These are phyloP conservation scores for Lipomyces sp. DNA, from an alignment of 805 yeast species.

Conservation along the genomic window DNA sequence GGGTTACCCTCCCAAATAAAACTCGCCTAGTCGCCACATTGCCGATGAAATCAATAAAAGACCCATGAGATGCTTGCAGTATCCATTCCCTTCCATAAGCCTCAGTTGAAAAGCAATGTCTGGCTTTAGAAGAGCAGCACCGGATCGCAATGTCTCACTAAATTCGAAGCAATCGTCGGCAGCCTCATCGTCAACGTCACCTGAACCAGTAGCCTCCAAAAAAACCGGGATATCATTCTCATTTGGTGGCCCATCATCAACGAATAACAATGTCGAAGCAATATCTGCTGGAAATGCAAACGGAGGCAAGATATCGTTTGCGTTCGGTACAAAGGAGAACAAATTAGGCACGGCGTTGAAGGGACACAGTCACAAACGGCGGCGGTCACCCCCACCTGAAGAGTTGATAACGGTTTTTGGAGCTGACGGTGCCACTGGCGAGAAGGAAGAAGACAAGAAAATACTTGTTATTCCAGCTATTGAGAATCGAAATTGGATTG, in stretches of 20 bases:
- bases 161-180: neutral
- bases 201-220: neutral
- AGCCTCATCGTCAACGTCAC: neutral
- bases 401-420: slow-evolving; percentile 32
- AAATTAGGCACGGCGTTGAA: slow-evolving; percentile 8
- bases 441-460: slow-evolving; percentile 8
- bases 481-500: slow-evolving; percentile 33
- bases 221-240: slow-evolving; percentile 29
- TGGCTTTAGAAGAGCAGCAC: neutral
- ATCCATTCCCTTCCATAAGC: neutral
- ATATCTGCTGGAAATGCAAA: slow-evolving; percentile 5
- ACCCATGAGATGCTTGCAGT: neutral
- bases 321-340: slow-evolving; percentile 14
- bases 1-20: neutral
- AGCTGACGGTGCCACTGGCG: slow-evolving; percentile 15
- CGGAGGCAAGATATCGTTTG: slow-evolving; percentile 15
- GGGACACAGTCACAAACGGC: slow-evolving; percentile 27
- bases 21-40: neutral
- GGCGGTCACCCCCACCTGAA: slow-evolving; percentile 25
- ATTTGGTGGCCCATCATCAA: slow-evolving; percentile 16
- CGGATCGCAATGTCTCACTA: neutral
- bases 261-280: neutral
- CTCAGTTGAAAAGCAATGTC: neutral
- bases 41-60: neutral
- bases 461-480: slow-evolving; percentile 30